Conservation (phyloP, 192 early-diverging fungal species). For the Spizellomyces punctatus region DNA sequence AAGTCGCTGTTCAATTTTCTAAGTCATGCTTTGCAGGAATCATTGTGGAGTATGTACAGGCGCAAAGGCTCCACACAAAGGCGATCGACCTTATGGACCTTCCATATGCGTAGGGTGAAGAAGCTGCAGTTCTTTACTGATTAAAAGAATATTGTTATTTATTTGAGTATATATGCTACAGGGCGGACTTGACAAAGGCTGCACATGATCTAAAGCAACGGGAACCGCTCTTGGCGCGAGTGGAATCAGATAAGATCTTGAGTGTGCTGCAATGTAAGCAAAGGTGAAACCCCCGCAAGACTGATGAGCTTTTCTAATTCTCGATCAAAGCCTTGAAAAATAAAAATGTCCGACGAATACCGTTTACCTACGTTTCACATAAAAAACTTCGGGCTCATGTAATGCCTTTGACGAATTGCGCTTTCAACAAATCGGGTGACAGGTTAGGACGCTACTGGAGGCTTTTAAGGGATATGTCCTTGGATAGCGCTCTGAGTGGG, state of each 20-base stretch:
- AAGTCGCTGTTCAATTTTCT: no score
- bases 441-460: conserved; percentile 17
- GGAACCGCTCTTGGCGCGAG: conserved; percentile 5
- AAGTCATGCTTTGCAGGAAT: conserved; percentile 8
- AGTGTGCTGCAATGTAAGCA: conserved; percentile 1
- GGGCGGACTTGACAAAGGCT: background rate
- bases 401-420: conserved; percentile 58
- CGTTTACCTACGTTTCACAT: background rate
- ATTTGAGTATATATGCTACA: background rate
- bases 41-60: conserved; percentile 34
- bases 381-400: conserved; percentile 45
- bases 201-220: conserved; percentile 3
- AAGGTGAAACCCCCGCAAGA: no score
- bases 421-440: conserved; percentile 50
- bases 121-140: no score
- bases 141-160: no score
- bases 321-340: no score
- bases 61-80: conserved; percentile 3
- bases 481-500: background rate
- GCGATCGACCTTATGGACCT: conserved; percentile 19
- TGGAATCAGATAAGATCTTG: background rate
- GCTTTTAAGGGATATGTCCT: background rate
- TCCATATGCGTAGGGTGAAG: conserved; percentile 5
- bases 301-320: no score
- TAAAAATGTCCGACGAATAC: no score